These are phyloP conservation scores for Pichia sp. DNA, from an alignment of 1,139 yeast genomes.

Conservation along the genomic window DNA sequence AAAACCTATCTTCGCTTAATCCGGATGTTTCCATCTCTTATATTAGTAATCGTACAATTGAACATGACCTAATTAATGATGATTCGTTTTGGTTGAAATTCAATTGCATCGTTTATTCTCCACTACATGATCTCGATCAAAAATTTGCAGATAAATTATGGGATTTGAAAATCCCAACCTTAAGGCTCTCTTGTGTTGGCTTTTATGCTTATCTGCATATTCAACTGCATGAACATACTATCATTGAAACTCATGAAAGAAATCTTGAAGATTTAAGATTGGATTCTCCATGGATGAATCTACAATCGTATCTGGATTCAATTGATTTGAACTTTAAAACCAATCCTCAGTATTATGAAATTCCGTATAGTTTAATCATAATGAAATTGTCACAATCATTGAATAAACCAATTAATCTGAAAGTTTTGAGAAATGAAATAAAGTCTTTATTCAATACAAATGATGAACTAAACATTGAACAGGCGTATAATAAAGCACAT, in stretches of 20 bases:
- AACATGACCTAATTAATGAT: not conserved
- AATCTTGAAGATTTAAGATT: constrained; percentile 60
- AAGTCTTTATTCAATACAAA: constrained; percentile 32
- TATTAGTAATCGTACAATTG: constrained; percentile 18
- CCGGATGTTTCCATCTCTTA: constrained; percentile 45
- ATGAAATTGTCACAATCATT: constrained; percentile 42
- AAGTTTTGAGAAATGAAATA: constrained; percentile 42
- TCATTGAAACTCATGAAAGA: constrained; percentile 68
- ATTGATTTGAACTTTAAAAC: constrained; percentile 43
- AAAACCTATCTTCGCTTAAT: constrained; percentile 51
- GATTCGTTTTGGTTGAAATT: constrained; percentile 45
- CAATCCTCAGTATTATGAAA: constrained; percentile 48
- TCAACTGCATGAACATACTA: constrained; percentile 46
- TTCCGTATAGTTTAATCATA: constrained; percentile 68
- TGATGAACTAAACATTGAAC: constrained; percentile 59
- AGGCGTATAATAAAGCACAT: constrained; percentile 58
- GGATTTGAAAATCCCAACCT: constrained; percentile 37
- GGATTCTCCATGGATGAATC: constrained; percentile 69
- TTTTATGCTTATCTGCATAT: constrained; percentile 63
- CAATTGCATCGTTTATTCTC: constrained; percentile 47
- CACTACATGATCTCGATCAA: constrained; percentile 16
- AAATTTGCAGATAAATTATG: constrained; percentile 37
- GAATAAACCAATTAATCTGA: constrained; percentile 28
- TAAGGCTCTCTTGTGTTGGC: constrained; percentile 51
- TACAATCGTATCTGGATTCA: constrained; percentile 46